Evolutionary conservation across 2,329 filamentous ascomycete genomes (phyloP), one percentile per base, ranked within the genome.

Genomic region (Drechmeria coniospora): DNA sequence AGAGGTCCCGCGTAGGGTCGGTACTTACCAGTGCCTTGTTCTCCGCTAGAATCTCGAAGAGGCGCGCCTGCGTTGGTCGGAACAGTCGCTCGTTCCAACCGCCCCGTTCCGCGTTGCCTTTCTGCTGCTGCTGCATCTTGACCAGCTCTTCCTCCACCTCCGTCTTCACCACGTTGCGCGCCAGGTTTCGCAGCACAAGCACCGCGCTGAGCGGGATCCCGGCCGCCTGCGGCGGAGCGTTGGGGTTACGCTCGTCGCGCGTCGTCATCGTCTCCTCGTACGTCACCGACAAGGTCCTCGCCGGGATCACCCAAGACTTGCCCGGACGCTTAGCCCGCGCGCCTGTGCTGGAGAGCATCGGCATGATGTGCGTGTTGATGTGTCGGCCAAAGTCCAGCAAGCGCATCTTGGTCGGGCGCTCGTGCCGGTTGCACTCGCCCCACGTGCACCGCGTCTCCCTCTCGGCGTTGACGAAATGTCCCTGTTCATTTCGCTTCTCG

Each of bases 151-250:
- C 66, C 42, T 74, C 63, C 1, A 63, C 59, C 28, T 68, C 63
- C 7, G 68, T 74, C 57, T 74, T 74, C 41, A 63, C 54, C 12
- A 73, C 57, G 41, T 77, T 79, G 37, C 63, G 65, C 9, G 80
- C 80, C 34, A 90, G 70, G 46, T 90, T 90, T 17, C 81, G 69
- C 25, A 90, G 62, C 20, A 90, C 78, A 16, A 87, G 61, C 10
- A 79, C 74, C 3, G 79, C 77, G 30, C 77, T 80, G 6, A 87
- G 61, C n/a, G 81, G 79, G 20, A 87, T 74, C 5, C 81, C 81
- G 1, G 76, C 77, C 3, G 80, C 75, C 43, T 83, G 68, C 3
- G 63, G 56, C 5, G 63, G 54, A 7, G 59, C 60, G 34, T 72
- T 66, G 8, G 65, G 63, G 35, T 71, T 70, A 25, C 63, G 57